These are phyloP conservation scores for Fusarium pseudograminearum DNA, from an alignment of 2,329 filamentous ascomycete genomes.

Conservation along the genomic window DNA sequence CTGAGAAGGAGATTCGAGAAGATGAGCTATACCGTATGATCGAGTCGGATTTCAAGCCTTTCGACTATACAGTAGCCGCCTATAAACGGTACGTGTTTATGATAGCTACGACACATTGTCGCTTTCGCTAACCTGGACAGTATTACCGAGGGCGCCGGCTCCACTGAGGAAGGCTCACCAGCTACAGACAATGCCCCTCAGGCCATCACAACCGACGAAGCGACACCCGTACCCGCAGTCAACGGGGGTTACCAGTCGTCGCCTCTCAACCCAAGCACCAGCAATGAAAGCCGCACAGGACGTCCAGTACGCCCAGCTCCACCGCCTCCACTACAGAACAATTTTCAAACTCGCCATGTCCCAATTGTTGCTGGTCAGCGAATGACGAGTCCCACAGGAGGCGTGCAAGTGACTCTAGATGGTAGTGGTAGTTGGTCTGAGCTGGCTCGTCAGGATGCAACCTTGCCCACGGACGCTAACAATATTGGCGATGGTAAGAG, in stretches of 20 bases:
- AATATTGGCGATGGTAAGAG: conserved; percentile 64
- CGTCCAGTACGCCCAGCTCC: conserved; percentile 50
- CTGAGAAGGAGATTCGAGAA: conserved; percentile 92
- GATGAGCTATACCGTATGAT: conserved; percentile 96
- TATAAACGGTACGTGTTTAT: conserved; percentile 74
- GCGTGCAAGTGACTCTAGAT: conserved; percentile 91
- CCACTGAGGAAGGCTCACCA: conserved; percentile 25
- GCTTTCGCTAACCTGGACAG: conserved; percentile 48
- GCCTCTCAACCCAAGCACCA: conserved; percentile 43
- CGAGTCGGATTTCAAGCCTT: conserved; percentile 91
- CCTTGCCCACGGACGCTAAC: conserved; percentile 75
- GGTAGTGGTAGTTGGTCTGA: conserved; percentile 92
- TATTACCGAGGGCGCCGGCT: conserved; percentile 52
- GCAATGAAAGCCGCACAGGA: conserved; percentile 46
- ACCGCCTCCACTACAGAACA: conserved; percentile 61
- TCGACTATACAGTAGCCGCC: conserved; percentile 89
- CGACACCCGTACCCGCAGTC: conserved; percentile 55
- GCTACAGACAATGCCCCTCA: conserved; percentile 52
- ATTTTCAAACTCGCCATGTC: conserved; percentile 60
- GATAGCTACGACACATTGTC: not conserved
- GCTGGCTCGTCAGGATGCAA: conserved; percentile 85
- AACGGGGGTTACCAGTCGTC: conserved; percentile 46
- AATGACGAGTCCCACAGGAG: conserved; percentile 82
- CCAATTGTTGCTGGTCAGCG: conserved; percentile 72
- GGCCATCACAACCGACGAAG: conserved; percentile 66